Conservation (phyloP, 1,284 basidiomycete genomes). For the Gymnopus androsaceus region DNA sequence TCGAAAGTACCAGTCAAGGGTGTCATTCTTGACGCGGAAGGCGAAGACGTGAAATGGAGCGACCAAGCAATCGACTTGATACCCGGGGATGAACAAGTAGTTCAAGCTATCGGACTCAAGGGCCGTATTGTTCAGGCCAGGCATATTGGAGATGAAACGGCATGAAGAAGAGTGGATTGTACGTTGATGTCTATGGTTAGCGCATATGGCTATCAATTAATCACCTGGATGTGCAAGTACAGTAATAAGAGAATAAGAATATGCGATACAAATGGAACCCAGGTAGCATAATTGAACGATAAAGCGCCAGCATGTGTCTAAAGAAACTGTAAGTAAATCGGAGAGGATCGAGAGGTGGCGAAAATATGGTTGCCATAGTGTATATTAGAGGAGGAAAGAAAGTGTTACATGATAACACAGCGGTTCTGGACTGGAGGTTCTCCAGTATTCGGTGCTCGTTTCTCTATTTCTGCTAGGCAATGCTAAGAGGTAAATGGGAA, state of each 20-base stretch:
- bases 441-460: slow-evolving; percentile 56
- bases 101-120: slow-evolving; percentile 65
- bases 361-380: slow-evolving; percentile 6
- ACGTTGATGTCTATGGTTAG: neutral
- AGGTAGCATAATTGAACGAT: neutral
- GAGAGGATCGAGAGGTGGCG: slow-evolving; percentile 7
- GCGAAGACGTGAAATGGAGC: slow-evolving; percentile 71
- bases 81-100: slow-evolving; percentile 76
- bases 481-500: slow-evolving; percentile 29
- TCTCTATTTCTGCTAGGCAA: slow-evolving; percentile 87
- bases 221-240: slow-evolving; percentile 13
- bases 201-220: slow-evolving; percentile 7
- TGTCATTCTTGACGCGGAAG: slow-evolving; percentile 77
- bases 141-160: slow-evolving; percentile 74
- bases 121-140: slow-evolving; percentile 66
- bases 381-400: slow-evolving; percentile 4
- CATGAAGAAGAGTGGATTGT: slow-evolving; percentile 36
- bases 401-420: slow-evolving; percentile 69
- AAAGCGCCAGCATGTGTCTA: neutral
- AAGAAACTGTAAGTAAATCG: neutral
- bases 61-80: slow-evolving; percentile 89
- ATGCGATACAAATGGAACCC: slow-evolving; percentile 6
- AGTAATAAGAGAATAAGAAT: slow-evolving; percentile 11
- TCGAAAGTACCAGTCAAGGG: slow-evolving; percentile 80
- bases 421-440: slow-evolving; percentile 52